Evolutionary conservation across 2,329 filamentous ascomycete genomes (phyloP).

Genomic region (Colletotrichum coccodes): DNA sequence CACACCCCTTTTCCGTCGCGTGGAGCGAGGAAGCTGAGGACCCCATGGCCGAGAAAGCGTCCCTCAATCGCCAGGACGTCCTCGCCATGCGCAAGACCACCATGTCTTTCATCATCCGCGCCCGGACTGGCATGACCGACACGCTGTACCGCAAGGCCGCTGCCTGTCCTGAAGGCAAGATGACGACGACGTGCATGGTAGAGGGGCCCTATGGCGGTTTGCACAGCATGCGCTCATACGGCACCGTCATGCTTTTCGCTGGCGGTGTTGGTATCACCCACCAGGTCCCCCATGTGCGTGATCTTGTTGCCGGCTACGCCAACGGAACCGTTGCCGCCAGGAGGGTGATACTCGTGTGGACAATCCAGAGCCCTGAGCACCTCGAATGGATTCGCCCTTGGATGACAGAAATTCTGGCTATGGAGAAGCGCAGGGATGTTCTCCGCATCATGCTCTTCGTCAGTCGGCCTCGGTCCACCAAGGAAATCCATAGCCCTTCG

Average conservation of each 20-base stretch:
- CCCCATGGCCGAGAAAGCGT: conserved; percentile 62
- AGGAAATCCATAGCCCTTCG: conserved; percentile 83
- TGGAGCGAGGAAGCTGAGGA: conserved; percentile 77
- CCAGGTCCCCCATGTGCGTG: conserved; percentile 78
- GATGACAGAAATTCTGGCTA: conserved; percentile 83
- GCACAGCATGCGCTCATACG: conserved; percentile 78
- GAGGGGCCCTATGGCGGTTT: conserved; percentile 83
- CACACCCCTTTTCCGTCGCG: conserved; percentile 82
- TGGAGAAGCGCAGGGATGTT: conserved; percentile 79
- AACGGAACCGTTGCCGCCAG: conserved; percentile 77
- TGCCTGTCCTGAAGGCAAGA: conserved; percentile 67
- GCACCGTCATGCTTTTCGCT: conserved; percentile 82
- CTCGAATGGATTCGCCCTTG: conserved; percentile 85
- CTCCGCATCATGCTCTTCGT: conserved; percentile 84
- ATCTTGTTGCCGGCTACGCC: conserved; percentile 75
- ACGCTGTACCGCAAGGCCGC: conserved; percentile 75
- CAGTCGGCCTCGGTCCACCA: conserved; percentile 77
- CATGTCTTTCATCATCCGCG: conserved; percentile 79
- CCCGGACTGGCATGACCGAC: conserved; percentile 78
- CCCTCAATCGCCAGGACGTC: conserved; percentile 69
- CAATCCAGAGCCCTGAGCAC: conserved; percentile 82
- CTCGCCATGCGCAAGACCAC: conserved; percentile 69
- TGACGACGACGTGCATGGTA: conserved; percentile 73
- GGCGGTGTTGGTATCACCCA: conserved; percentile 86
- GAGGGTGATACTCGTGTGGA: conserved; percentile 81